A percentile compares a stretch with the other conserved stretches of the same genome.
Conservation (phyloP, 768 basidiomycete species). For the Macrolepiota dolichaula region DNA sequence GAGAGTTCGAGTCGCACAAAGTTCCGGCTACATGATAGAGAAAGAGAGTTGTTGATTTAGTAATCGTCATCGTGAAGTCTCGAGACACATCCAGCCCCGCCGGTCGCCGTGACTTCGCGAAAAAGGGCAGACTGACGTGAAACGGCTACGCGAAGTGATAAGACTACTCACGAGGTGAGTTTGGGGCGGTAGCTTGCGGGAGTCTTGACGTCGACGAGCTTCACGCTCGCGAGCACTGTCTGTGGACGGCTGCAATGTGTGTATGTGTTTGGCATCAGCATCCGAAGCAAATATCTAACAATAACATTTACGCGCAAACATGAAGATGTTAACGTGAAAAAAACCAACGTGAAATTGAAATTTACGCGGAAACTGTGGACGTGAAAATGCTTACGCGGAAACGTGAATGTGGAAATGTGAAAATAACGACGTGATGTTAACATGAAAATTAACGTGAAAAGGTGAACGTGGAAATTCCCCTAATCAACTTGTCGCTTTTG, state of each 20-base stretch:
- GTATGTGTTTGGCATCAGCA: slow-evolving; percentile 4
- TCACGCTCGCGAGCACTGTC: neutral
- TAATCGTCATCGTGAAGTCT: slow-evolving; percentile 33
- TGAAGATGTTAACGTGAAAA: no score
- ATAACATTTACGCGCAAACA: neutral
- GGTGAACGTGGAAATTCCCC: no score
- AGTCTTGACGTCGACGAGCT: slow-evolving; percentile 37
- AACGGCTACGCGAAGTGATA: slow-evolving; percentile 16
- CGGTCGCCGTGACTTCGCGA: slow-evolving; percentile 21
- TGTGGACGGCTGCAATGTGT: slow-evolving; percentile 1
- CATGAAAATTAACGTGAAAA: no score
- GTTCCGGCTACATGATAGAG: slow-evolving; percentile 29
- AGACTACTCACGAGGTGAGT: slow-evolving; percentile 36
- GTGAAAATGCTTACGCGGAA: no score
- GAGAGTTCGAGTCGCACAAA: slow-evolving; percentile 34
- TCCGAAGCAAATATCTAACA: neutral
- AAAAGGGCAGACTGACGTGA: slow-evolving; percentile 20
- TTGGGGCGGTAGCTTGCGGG: slow-evolving; percentile 34
- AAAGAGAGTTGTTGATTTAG: slow-evolving; percentile 24
- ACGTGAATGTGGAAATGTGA: no score
- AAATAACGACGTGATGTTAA: no score
- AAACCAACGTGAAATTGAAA: no score
- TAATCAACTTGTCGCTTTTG: no score
- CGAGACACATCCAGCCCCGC: slow-evolving; percentile 35
- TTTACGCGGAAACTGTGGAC: no score